These are phyloP conservation scores for Candida gigantensis DNA, from an alignment of 1,139 yeast species.

Conservation along the genomic window DNA sequence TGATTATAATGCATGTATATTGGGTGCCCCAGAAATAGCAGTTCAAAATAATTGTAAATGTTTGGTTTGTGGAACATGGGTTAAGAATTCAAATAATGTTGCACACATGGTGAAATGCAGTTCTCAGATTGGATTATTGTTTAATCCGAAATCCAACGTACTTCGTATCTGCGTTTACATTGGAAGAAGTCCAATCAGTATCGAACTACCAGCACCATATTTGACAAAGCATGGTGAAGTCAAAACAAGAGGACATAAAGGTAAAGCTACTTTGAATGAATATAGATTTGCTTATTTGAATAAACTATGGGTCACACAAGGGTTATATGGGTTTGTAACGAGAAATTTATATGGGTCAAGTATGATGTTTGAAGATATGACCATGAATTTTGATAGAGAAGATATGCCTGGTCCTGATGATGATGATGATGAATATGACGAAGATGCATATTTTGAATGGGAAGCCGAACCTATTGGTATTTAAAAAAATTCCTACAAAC, in stretches of 20 bases:
- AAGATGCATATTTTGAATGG: conserved; percentile 7
- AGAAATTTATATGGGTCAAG: conserved; percentile 33
- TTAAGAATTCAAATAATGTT: conserved; percentile 19
- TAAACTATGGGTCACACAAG: conserved; percentile 60
- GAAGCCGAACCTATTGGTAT: conserved; percentile 5
- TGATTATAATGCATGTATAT: conserved; percentile 26
- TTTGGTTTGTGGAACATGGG: conserved; percentile 31
- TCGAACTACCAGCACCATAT: conserved; percentile 60
- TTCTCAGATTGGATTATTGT: conserved; percentile 39
- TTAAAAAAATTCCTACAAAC: background rate
- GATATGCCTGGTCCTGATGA: conserved; percentile 20
- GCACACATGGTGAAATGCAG: conserved; percentile 30
- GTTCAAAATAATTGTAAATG: conserved; percentile 32
- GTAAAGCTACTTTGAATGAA: conserved; percentile 54
- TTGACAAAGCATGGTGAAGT: conserved; percentile 74
- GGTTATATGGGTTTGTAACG: conserved; percentile 40
- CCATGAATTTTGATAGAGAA: conserved; percentile 15
- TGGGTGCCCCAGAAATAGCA: conserved; percentile 28
- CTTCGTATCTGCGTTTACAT: conserved; percentile 41
- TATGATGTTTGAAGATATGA: conserved; percentile 12
- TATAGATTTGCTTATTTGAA: conserved; percentile 57
- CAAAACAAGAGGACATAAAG: conserved; percentile 51
- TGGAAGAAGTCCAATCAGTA: conserved; percentile 27
- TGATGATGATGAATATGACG: conserved; percentile 18
- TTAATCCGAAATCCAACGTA: conserved; percentile 40